Base-by-base conservation (phyloP, 73 alveolate species). In the Tetrahymena thermophila region DNA sequence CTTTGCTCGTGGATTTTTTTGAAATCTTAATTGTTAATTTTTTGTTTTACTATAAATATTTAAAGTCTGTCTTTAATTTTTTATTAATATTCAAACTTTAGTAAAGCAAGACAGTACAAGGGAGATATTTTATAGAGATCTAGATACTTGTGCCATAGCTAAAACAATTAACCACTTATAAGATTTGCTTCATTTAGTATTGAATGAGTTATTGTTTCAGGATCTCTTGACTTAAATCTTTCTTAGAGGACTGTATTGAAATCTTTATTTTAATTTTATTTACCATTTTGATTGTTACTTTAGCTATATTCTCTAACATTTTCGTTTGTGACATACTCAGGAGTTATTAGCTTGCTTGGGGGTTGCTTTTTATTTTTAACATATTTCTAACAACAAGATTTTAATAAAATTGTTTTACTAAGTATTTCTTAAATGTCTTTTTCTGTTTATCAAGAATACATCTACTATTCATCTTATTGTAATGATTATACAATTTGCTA, bases 151-250 rank as follows among this genome's bases (percentile, higher is more conserved):
- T 85, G 93, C 97, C 97, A 95, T 93, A 95, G 93, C 55, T 95
- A 85, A 34, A 95, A 95, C 21, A 95, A 31, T 55, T 95, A 85
- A 14, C 97, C 93, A n/a, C 95, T 89, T 4, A 95, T 95, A 15
- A 95, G 94, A 95, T 95, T 95, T 17, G 97, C 94, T 56, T 95
- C 97, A 85, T 95, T 95, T 14, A 95, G 58, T 31, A 95, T 95
- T 42, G 97, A 95, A 37, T 95, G 97, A 85, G 94, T 95, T 21
- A 95, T 95, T 21, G 97, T 95, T 50, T 95, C 97, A 35, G 97
- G 97, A 85, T 95, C 97, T 35, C 94, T 34, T 35, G 97, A 85
- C 34, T 95, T 94, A 43, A 95, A 95, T 95, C 94, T 95, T 42
- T 95, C 97, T 31, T 95, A 85, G 8, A 95, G 42, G 44, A 94